A percentile compares a stretch with the other conserved stretches of the same genome.
Evolutionary conservation across 2,329 filamentous ascomycete genomes (phyloP).

Genomic region (Trichoderma citrinoviride): DNA sequence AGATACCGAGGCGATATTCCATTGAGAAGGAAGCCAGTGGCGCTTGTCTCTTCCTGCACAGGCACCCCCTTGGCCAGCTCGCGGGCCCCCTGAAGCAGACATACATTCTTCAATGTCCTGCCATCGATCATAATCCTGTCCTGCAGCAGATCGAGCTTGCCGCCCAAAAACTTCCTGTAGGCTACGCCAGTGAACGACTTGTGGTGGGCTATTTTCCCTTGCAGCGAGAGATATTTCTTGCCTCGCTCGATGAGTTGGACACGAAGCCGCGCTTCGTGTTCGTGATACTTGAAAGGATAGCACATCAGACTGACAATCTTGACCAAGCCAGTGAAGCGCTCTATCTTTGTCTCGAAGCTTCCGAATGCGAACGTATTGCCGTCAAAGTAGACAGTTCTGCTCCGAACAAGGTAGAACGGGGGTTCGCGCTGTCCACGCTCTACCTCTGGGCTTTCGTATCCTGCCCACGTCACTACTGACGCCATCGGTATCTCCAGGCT

Average conservation of each 20-base stretch:
- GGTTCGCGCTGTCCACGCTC: too few relatives aligned
- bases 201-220: constrained; percentile 80
- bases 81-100: constrained; percentile 47
- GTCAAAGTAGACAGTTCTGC: constrained; percentile 81
- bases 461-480: too few relatives aligned
- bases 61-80: constrained; percentile 26
- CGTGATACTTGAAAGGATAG: constrained; percentile 79
- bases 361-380: constrained; percentile 82
- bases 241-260: constrained; percentile 72
- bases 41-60: constrained; percentile 29
- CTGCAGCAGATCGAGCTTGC: constrained; percentile 80
- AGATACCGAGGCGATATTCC: constrained; percentile 21
- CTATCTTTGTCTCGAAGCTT: constrained; percentile 65
- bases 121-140: constrained; percentile 87
- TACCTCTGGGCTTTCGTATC: too few relatives aligned
- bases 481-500: too few relatives aligned
- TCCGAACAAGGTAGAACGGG: constrained; percentile 32
- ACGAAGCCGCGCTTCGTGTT: constrained; percentile 63
- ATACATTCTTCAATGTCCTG: constrained; percentile 77
- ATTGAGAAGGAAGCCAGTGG: background rate
- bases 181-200: constrained; percentile 79
- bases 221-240: constrained; percentile 77
- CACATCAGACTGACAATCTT: constrained; percentile 77
- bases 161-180: constrained; percentile 56
- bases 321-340: constrained; percentile 73